Evolutionary conservation across 2,329 filamentous ascomycete species (phyloP), one percentile per base, ranked within the genome.

Genomic region (Cryphonectria naterciae): DNA sequence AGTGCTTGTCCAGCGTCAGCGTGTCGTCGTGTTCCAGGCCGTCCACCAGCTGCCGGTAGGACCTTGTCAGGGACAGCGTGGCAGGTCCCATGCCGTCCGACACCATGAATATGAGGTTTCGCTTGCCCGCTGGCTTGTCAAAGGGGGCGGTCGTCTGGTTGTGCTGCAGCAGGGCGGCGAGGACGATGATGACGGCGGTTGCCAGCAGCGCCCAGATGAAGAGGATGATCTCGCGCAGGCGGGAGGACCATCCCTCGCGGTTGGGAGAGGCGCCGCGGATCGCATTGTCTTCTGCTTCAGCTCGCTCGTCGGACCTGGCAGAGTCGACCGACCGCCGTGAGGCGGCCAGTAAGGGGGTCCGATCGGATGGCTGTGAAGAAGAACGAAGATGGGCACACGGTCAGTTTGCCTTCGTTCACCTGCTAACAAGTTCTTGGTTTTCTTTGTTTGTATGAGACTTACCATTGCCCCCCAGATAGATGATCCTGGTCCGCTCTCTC

Each of bases 71-170:
- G 37, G 92, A 92, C 68, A 99, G 86, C 76, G 93, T 95, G 11
- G 96, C 93, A 10, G 96, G 96, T 0, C 96, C 96, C 96, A 99
- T 99, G 77, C 96, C 96, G 80, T 99, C 96, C 0, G 94, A 97
- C 52, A 99, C 95, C 96, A 99, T 99, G 85, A 99, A 98, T 76
- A 99, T 92, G 68, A 99, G 86, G 81, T 98, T 99, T 68, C 93
- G 89, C 85, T 98, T 99, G 67, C 90, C 89, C 73, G 77, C 37
- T 76, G 79, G 70, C 75, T 77, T 66, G 73, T 78, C 70, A 65
- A 78, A 78, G 70, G 74, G 77, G 56, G 79, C 75, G 15, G 84
- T 86, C 69, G 86, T 83, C 73, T 89, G 85, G 76, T 89, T 87
- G 80, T 97, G 93, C 78, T 93, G 92, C 22, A 93, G 82, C 82